phyloP scores from a whole-genome alignment of 192 early-diverging fungal species.

The Coemansia sp. region DNA sequence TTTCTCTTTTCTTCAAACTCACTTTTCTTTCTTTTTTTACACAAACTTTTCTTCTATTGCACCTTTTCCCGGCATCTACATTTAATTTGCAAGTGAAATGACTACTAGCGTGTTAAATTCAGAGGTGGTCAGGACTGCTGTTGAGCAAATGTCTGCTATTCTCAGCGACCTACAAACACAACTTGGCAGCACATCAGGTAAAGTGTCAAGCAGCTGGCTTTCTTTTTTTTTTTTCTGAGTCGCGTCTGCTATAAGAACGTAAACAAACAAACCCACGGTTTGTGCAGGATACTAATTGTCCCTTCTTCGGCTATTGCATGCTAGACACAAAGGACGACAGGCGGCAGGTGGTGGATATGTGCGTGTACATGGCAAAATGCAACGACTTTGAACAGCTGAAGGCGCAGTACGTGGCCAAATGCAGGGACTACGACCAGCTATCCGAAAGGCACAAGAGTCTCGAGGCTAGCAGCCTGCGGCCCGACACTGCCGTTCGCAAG shows the following conservation, averaged over 20 bases:
- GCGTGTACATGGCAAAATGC: constrained; percentile 34
- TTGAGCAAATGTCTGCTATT: constrained; percentile 35
- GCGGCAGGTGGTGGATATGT: constrained; percentile 12
- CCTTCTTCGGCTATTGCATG: not conserved
- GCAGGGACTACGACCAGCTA: constrained; percentile 37
- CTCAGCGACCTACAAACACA: constrained; percentile 25
- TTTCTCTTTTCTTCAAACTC: not conserved
- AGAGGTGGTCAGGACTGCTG: constrained; percentile 23
- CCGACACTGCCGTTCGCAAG: not conserved
- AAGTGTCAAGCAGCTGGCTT: not conserved
- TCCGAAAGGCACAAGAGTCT: constrained; percentile 15
- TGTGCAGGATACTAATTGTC: not conserved
- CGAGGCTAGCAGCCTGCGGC: constrained; percentile 1
- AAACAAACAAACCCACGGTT: not conserved
- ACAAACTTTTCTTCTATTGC: not conserved
- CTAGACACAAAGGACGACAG: not conserved
- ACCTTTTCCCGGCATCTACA: not conserved
- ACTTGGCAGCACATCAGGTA: constrained; percentile 17
- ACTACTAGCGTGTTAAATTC: constrained; percentile 16
- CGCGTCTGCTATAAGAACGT: not conserved
- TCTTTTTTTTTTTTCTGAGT: no score
- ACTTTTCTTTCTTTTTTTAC: no score
- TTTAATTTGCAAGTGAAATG: constrained; percentile 5
- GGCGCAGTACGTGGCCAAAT: constrained; percentile 28
- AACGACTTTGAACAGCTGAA: constrained; percentile 27